Percentiles rank a stretch among this genome's conserved stretches.
phyloP scores from a whole-genome alignment of 805 yeast genomes.

The Yueomyces sp. region DNA sequence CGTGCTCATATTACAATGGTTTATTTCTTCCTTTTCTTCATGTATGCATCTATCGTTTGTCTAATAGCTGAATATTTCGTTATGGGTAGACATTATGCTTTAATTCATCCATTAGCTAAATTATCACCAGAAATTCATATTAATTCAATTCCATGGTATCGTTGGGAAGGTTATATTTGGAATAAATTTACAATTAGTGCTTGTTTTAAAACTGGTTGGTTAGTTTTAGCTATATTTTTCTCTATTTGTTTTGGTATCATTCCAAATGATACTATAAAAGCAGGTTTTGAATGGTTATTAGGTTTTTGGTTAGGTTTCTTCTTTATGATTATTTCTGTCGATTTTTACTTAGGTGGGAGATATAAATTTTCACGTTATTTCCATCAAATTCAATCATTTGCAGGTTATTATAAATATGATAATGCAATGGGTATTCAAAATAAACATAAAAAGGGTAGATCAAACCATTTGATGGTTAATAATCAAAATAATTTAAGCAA shows the following conservation, averaged over 20 bases:
- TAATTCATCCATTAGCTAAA: constrained; percentile 20
- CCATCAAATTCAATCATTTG: constrained; percentile 12
- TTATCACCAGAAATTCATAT: constrained; percentile 4
- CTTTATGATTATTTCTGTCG: constrained; percentile 49
- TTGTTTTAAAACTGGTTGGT: constrained; percentile 48
- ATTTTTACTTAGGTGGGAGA: constrained; percentile 50
- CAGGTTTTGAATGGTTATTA: constrained; percentile 69
- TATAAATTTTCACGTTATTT: constrained; percentile 15
- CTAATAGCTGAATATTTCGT: constrained; percentile 32
- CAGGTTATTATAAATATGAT: constrained; percentile 18
- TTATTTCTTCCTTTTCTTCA: constrained; percentile 51
- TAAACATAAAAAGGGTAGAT: neutral
- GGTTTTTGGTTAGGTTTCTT: constrained; percentile 74
- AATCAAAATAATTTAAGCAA: neutral
- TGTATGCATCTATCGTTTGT: constrained; percentile 38
- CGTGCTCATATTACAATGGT: constrained; percentile 53
- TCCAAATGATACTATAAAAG: constrained; percentile 34
- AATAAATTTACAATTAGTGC: constrained; percentile 36
- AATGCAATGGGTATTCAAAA: constrained; percentile 3
- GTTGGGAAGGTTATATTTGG: constrained; percentile 23
- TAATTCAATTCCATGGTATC: constrained; percentile 14
- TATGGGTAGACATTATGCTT: constrained; percentile 31
- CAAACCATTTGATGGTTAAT: neutral
- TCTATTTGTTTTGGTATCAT: constrained; percentile 51
- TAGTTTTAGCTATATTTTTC: constrained; percentile 44